Evolutionary conservation across 495 filamentous ascomycete genomes (phyloP).

Genomic region (Corynascus novoguineensis): DNA sequence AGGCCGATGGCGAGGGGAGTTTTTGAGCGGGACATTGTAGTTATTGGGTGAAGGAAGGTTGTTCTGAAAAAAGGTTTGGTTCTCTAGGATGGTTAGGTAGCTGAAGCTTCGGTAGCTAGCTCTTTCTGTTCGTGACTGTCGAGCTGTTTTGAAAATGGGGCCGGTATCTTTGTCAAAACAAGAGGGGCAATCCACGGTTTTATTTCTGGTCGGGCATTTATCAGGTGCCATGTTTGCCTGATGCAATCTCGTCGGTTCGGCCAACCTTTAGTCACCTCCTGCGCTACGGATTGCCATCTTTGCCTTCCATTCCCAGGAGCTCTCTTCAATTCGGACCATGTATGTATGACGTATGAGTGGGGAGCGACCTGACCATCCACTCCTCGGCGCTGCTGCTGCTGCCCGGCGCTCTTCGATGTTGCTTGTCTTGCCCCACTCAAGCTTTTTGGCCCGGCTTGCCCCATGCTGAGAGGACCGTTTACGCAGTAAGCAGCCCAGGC

Average conservation of each 20-base stretch:
- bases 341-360: conserved; percentile 5
- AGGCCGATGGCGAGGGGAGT: conserved; percentile 54
- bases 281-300: not conserved
- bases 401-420: too few relatives aligned
- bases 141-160: too few relatives aligned
- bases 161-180: too few relatives aligned
- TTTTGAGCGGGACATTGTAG: conserved; percentile 50
- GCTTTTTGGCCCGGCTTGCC: too few relatives aligned
- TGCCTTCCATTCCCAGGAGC: not conserved
- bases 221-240: not conserved
- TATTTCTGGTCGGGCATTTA: not conserved
- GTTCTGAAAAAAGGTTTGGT: not conserved
- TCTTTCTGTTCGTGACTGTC: too few relatives aligned
- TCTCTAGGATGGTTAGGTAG: not conserved
- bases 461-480: too few relatives aligned
- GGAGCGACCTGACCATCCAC: not conserved
- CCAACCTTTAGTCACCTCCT: not conserved
- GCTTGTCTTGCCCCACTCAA: too few relatives aligned
- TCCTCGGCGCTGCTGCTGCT: too few relatives aligned
- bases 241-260: not conserved
- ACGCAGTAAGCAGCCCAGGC: too few relatives aligned
- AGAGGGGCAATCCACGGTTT: too few relatives aligned
- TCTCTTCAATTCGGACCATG: conserved; percentile 3
- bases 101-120: too few relatives aligned
- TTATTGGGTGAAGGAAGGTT: conserved; percentile 12